Conservation (phyloP, 2,329 filamentous ascomycete genomes). For the Colletotrichum eremochloae region DNA sequence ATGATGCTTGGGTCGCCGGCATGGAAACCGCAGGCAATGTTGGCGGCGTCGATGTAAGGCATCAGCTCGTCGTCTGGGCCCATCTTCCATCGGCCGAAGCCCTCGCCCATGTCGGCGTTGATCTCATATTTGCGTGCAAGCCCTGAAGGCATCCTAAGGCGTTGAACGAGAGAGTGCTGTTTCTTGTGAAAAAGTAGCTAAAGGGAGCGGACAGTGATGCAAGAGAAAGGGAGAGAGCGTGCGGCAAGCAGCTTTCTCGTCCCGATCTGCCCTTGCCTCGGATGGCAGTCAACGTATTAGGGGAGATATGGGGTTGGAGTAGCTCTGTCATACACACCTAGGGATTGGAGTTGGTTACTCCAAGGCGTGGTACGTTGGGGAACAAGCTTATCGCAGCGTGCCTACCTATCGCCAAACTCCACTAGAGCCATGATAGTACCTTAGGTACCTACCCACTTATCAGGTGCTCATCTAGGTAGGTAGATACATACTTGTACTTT, state of each 20-base stretch:
- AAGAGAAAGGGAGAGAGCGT: neutral
- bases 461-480: no score
- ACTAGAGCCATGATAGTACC: no score
- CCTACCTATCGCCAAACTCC: no score
- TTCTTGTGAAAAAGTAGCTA: neutral
- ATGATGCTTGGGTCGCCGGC: conserved; percentile 75
- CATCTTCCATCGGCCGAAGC: conserved; percentile 60
- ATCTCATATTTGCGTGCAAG: conserved; percentile 48
- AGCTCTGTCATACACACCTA: neutral
- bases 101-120: conserved; percentile 67
- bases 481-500: no score
- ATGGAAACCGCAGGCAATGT: conserved; percentile 72
- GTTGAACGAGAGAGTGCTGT: neutral
- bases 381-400: neutral
- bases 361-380: neutral
- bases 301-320: neutral
- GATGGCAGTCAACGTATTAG: neutral
- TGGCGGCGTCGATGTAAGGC: conserved; percentile 72
- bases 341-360: conserved; percentile 7
- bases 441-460: no score
- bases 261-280: neutral
- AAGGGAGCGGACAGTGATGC: neutral
- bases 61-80: conserved; percentile 59
- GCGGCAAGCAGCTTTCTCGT: neutral
- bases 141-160: conserved; percentile 5